Base-by-base conservation (phyloP, 768 basidiomycete species). In the Candolleomyces efflorescens region DNA sequence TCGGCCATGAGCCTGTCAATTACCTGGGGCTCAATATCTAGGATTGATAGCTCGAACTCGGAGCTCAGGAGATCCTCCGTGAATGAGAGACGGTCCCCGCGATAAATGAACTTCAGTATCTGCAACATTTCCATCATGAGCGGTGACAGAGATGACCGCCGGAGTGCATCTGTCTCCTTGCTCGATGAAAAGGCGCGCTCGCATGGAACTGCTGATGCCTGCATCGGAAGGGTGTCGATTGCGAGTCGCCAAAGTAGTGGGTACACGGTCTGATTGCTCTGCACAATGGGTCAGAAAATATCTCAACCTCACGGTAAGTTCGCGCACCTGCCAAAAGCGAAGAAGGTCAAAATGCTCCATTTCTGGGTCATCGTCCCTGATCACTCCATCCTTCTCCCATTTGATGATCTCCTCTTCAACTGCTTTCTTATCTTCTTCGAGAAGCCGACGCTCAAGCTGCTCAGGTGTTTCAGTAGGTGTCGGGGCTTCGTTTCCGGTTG, bases 201-300 rank as follows among this genome's bases (percentile, higher is more conserved):
- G 32, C 26, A 71, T 4, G 68, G 67, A 22, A 74, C 70, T 15
- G 69, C 53, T 5, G 60, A 71, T n/a, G 66, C 65, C 38, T 72
- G 69, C 4, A 61, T 64, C 9, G 68, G 70, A 6, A 73, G 60
- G 15, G 68, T 58, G 55, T 71, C 68, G 43, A 68, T 57, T 0
- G 68, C 65, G 3, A 69, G 55, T 1, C 26, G 17, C 38, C 60
- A 70, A 1, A 71, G 47, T 0, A 59, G 53, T 1, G 68, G 68
- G 24, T 46, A 60, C 2, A 58, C 38, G n/a, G 45, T n/a, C 39
- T 62, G 48, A 23, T 48, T 48, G n/a, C 13, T 26, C 47, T 48
- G 47, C 13, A 6, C n/a, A 15, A 18, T 11, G 6, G 4, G n/a
- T 48, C 23, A 23, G 9, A 20, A 4, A 3, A 7, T 5, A 11